Base-by-base conservation (phyloP, 75 land plant species). In the Cunninghamia lanceolata region DNA sequence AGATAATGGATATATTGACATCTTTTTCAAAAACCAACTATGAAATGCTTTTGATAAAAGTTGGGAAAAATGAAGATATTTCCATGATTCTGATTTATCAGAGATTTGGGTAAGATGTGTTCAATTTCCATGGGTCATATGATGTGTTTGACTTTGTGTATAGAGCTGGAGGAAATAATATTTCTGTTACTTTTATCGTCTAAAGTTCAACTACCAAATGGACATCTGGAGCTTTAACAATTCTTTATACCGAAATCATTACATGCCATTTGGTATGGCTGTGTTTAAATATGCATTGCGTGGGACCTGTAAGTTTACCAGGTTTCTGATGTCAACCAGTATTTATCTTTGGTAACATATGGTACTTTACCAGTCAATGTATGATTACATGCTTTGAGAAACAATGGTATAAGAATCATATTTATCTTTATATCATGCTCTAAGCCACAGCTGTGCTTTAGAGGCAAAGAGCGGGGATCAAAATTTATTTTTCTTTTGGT, bases 71-170 rank as follows among this genome's bases (percentile, higher is more conserved):
- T 16, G 0, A 13, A 34, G 75, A 73, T 73, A 32, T 34, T 32
- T 32, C 15, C 75, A 32, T 34, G 34, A 73, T 73, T 73, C 0
- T 14, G 36, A 73, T 73, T 73, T 13, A 73, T 73, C 36, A 14
- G 75, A 32, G 14, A 73, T 34, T 73, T 32, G 34, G 36, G 75
- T 25, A 3, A 73, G 3, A 73, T 1, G 36, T 81, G 84, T 36
- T 36, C 86, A 70, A 85, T 82, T 77, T 71, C 19, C 86, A 40
- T 43, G 50, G 28, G 45, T 45, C 45, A 34, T 10, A 80, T 11
- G n/a, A 79, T 80, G 50, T 42, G 32, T 11, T 45, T 42, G 46
- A 42, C n/a, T 77, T 77, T 79, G 43, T 66, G 85, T 30, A 76
- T 59, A 36, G 2, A n/a, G n/a, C n/a, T 21, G 76, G 70, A 63